Base-by-base conservation (phyloP, 2,329 filamentous ascomycete species). In the Bertia moriformis region DNA sequence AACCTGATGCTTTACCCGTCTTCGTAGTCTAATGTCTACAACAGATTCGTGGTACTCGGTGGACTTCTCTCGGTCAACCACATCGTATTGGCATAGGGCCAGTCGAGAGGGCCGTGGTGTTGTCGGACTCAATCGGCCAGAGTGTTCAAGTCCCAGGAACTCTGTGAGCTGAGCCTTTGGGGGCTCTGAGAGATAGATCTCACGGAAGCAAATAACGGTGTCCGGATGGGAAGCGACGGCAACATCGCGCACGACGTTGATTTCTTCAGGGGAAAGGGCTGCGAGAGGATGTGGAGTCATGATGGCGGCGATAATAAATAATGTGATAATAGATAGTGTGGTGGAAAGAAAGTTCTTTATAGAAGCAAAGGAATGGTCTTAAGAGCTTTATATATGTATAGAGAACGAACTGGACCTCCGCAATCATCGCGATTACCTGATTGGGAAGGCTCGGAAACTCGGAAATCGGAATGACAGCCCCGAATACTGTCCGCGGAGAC, bases 101-200 rank as follows among this genome's bases (percentile, higher is more conserved):
- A 40, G 38, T 22, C 40, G 42, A 13, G 40, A 38, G 10, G 42
- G 42, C 14, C 39, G 19, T 17, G 41, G 39, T 4, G 35, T 41
- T 12, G 38, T 30, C 15, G 36, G 19, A n/a, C 19, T 33, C 35
- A 43, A 18, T 13, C 27, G 18, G 2, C 40, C 38, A 3, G 49
- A 49, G 41, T 64, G 60, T 38, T 69, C 62, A 39, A 36, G 50
- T 4, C 66, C 60, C 0, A 73, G 54, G 40, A 60, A 73, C 0
- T 40, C 41, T 4, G 65, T 44, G 56, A 72, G 59, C 14, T 59
- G 51, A n/a, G 53, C 48, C 50, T 73, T 74, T 1, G 55, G 51
- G 0, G 68, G 69, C 43, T 73, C 69, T 13, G 51, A 50, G 7
- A 73, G 57, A 0, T 65, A 67, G 43, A 71, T 64, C 40, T 66